Conservation (phyloP, 805 yeast species). For the Candida oleophila region DNA sequence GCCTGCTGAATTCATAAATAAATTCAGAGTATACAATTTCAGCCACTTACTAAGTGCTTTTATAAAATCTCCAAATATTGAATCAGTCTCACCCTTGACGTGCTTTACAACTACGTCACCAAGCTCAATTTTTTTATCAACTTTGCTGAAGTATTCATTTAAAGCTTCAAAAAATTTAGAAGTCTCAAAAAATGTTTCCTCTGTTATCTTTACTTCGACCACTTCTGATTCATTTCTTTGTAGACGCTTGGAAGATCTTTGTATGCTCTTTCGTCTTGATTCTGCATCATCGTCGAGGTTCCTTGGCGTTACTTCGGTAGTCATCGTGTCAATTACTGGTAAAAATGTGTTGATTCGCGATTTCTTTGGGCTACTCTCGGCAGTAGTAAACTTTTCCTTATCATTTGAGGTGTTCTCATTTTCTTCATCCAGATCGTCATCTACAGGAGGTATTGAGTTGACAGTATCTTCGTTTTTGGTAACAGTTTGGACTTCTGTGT, state of each 20-base stretch:
- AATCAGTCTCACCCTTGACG: slow-evolving; percentile 9
- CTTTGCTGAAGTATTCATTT: slow-evolving; percentile 13
- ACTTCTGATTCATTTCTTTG: slow-evolving; percentile 19
- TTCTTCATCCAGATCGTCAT: slow-evolving; percentile 7
- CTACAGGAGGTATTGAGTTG: not conserved
- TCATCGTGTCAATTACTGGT: not conserved
- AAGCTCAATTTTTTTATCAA: slow-evolving; percentile 4
- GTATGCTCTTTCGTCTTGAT: slow-evolving; percentile 11
- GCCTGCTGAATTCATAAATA: slow-evolving; percentile 14
- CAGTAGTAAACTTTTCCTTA: not conserved
- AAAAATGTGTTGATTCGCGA: not conserved
- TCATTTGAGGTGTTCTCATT: slow-evolving; percentile 3
- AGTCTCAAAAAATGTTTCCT: slow-evolving; percentile 26
- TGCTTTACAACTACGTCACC: slow-evolving; percentile 11
- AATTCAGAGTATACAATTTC: slow-evolving; percentile 12
- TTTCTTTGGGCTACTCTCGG: slow-evolving; percentile 2
- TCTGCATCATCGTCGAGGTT: slow-evolving; percentile 3
- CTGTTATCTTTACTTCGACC: slow-evolving; percentile 17
- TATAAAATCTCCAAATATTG: not conserved
- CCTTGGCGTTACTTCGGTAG: not conserved
- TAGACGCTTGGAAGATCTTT: slow-evolving; percentile 32
- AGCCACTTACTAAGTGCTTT: slow-evolving; percentile 28
- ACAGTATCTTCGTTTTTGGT: not conserved
- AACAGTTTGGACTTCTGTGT: not conserved
- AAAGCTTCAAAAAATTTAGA: slow-evolving; percentile 21